phyloP scores from a whole-genome alignment of 176 grass and related monocot genomes.

The Lolium rigidum region DNA sequence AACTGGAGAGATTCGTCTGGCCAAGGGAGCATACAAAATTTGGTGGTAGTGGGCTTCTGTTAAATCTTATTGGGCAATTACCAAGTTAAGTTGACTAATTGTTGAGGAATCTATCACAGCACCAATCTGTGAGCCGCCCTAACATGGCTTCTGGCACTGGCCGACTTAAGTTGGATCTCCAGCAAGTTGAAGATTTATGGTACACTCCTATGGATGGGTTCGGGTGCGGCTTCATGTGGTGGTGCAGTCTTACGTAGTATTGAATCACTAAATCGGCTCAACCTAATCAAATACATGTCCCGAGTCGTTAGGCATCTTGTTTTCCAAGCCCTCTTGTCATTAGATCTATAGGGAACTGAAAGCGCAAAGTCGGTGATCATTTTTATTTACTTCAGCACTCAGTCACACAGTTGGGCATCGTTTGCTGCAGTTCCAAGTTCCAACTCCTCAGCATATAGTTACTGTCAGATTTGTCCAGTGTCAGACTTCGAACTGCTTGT shows the following conservation, averaged over 20 bases:
- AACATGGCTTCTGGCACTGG: not conserved
- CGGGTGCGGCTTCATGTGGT: not conserved
- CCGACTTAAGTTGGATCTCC: conserved; percentile 23
- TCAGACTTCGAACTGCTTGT: not conserved
- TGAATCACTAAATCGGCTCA: not conserved
- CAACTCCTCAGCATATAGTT: not conserved
- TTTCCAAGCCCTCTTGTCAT: not conserved
- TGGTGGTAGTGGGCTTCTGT: conserved; percentile 35
- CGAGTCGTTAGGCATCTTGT: not conserved
- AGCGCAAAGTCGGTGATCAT: not conserved
- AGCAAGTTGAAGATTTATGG: conserved; percentile 18
- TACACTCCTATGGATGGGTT: not conserved
- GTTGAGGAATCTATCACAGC: conserved; percentile 1
- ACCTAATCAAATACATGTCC: not conserved
- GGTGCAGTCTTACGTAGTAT: not conserved
- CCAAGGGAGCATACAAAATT: conserved; percentile 3
- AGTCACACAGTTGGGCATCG: not conserved
- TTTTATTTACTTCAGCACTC: not conserved
- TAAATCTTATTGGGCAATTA: conserved; percentile 30
- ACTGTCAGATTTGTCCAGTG: conserved; percentile 9
- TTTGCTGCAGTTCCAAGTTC: not conserved
- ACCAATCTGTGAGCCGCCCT: conserved; percentile 3
- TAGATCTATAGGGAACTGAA: not conserved
- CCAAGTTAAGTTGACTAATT: conserved; percentile 43
- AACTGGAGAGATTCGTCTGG: conserved; percentile 24